A percentile compares a stretch with the other conserved stretches of the same genome.
These are phyloP conservation scores for Cladophialophora psammophila DNA, from an alignment of 2,329 filamentous ascomycete species.

Conservation along the genomic window DNA sequence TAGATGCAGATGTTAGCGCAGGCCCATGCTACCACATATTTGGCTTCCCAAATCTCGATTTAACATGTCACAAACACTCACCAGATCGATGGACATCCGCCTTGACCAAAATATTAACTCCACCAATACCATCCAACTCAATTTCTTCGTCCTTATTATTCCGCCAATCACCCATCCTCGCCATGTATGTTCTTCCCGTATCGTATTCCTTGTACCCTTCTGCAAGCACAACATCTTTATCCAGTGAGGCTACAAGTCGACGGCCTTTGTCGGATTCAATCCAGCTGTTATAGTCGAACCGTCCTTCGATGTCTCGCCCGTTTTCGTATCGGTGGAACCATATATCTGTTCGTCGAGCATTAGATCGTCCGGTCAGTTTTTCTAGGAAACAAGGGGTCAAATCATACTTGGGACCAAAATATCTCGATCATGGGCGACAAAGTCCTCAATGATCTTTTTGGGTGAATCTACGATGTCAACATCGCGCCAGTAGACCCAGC, in stretches of 20 bases:
- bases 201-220: constrained; percentile 96
- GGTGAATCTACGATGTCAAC: constrained; percentile 95
- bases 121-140: constrained; percentile 91
- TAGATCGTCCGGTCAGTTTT: background rate
- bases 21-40: background rate
- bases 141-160: constrained; percentile 92
- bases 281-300: constrained; percentile 99
- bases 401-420: constrained; percentile 90
- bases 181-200: constrained; percentile 90
- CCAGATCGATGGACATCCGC: constrained; percentile 95
- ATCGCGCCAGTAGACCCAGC: constrained; percentile 99
- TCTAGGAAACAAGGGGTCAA: constrained; percentile 30
- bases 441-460: constrained; percentile 87
- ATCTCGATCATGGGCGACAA: constrained; percentile 91
- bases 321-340: constrained; percentile 94
- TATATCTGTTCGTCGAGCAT: constrained; percentile 69
- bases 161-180: constrained; percentile 88
- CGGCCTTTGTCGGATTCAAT: constrained; percentile 87
- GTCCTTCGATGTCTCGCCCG: constrained; percentile 86
- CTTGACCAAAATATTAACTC: constrained; percentile 97
- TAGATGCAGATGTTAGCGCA: constrained; percentile 49
- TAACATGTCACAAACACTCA: constrained; percentile 51
- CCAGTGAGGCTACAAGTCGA: constrained; percentile 73
- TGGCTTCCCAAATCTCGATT: background rate
- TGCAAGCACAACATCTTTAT: constrained; percentile 82